Conservation (phyloP, 2,329 filamentous ascomycete species). For the Hymenoscyphus infarciens region DNA sequence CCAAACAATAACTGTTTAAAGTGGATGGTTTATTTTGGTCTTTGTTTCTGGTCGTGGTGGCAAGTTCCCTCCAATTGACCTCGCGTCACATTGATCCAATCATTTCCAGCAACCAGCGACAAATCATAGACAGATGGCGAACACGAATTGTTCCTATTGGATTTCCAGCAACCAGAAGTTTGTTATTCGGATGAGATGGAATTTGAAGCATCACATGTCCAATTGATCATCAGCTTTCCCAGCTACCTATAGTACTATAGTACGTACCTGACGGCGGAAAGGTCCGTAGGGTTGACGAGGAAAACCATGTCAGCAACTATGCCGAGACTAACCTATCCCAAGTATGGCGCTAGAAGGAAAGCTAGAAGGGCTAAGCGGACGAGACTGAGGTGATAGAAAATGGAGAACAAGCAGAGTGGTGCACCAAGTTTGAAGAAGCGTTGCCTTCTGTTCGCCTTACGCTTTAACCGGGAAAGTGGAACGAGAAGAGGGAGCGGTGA, state of each 20-base stretch:
- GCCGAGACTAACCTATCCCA: neutral
- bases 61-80: neutral
- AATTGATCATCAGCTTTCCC: neutral
- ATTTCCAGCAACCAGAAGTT: too few relatives aligned
- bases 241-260: too few relatives aligned
- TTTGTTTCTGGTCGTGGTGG: neutral
- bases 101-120: neutral
- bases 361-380: too few relatives aligned
- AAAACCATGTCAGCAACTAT: neutral
- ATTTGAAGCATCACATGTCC: neutral
- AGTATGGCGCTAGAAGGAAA: too few relatives aligned
- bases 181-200: neutral
- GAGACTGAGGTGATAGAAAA: too few relatives aligned
- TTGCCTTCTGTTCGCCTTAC: neutral
- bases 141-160: neutral
- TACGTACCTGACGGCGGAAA: neutral
- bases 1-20: neutral
- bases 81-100: neutral
- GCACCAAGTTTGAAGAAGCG: too few relatives aligned
- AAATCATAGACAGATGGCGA: neutral
- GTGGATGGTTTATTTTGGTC: neutral
- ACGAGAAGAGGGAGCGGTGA: neutral
- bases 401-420: too few relatives aligned
- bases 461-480: constrained; percentile 1
- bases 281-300: neutral